Conservation (phyloP, 176 grass and related monocot species). For the Oryza glumipatula region DNA sequence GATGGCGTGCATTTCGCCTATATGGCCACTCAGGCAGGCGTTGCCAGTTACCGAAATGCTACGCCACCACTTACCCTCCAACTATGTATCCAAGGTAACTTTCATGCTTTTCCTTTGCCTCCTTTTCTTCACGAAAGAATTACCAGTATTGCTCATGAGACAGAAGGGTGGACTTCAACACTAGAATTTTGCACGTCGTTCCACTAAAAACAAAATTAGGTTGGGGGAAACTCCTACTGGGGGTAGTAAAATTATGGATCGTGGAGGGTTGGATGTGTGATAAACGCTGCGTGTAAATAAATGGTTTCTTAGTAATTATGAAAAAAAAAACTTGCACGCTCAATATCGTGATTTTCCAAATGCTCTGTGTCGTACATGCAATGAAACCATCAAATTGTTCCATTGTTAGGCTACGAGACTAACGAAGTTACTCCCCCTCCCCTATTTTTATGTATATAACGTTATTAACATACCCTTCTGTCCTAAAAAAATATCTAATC, state of each 20-base stretch:
- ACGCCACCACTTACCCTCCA: slow-evolving; percentile 28
- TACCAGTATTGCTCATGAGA: neutral
- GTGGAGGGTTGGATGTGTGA: too few species aligned
- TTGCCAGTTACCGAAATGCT: slow-evolving; percentile 39
- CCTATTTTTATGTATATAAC: too few species aligned
- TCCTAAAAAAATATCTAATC: too few species aligned
- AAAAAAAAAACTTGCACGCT: neutral
- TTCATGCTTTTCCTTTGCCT: slow-evolving; percentile 4
- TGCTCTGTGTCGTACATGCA: neutral
- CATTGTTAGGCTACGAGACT: neutral
- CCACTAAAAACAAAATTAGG: neutral
- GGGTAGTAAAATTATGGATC: neutral
- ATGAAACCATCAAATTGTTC: neutral
- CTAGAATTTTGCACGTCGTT: neutral
- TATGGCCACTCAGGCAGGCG: neutral
- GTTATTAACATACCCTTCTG: too few species aligned
- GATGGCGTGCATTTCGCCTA: neutral
- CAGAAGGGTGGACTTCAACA: neutral
- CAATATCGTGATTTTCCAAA: neutral
- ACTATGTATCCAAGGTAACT: slow-evolving; percentile 28
- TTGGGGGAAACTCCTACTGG: neutral
- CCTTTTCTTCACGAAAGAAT: neutral
- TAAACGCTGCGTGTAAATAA: too few species aligned
- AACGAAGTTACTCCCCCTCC: neutral
- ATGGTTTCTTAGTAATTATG: too few species aligned